Evolutionary conservation across 345 rosid species (phyloP), one percentile per base, ranked within the genome.

Genomic region (Xanthoceras sorbifolium): DNA sequence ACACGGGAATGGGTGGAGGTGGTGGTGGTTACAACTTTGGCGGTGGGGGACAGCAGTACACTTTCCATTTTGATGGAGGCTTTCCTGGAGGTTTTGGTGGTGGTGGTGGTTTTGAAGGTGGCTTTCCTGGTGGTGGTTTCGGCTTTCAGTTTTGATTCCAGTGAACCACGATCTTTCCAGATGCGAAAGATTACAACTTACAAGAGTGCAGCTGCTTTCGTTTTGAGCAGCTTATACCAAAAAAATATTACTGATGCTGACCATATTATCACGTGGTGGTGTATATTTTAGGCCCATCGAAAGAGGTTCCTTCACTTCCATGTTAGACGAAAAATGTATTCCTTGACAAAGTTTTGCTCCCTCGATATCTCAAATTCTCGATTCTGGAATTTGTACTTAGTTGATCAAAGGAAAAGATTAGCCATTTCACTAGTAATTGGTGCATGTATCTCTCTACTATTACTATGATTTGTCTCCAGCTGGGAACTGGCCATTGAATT

Each of bases 21-120:
- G 86, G 91, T 0, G 87, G 89, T 3, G 98, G 97, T 79, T 94
- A 85, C 85, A 92, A 90, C 82, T 91, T 89, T 77, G 94, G 93
- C 22, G 90, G 92, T 50, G 97, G 97, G 14, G 97, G 98, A 22
- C 94, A 91, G 57, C 90, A 86, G 11, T 96, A 72, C 80, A 84
- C 97, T 12, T 96, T 93, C 76, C 91, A 90, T 63, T 96, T 90
- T 78, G 98, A 93, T 0, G 99, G 99, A 11, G 99, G 97, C 36
- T 92, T 93, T 77, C 97, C 94, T 1, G 97, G 97, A 29, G 95
- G 89, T n/a, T 85, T 83, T 55, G 31, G n/a, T 34, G 65, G 79
- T 81, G 90, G 75, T 3, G 88, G 89, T 22, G 55, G 55, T 48
- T 48, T 48, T n/a, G 55, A 48, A 42, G 46, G 46, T 9, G 94